Conservation (phyloP, 2,329 filamentous ascomycete genomes). For the Sordariomycetes sp. region DNA sequence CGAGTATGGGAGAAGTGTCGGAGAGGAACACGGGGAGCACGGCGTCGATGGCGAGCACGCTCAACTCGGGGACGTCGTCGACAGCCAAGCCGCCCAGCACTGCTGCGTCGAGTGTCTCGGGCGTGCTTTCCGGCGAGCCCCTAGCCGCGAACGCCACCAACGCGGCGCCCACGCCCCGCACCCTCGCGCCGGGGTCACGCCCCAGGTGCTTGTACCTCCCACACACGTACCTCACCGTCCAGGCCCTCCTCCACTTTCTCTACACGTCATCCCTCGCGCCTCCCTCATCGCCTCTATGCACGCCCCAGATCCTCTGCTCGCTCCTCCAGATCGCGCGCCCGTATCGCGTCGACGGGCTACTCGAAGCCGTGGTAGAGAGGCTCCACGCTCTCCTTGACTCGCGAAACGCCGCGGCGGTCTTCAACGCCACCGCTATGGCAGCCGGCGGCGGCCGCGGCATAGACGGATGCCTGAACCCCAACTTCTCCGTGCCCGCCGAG, state of each 20-base stretch:
- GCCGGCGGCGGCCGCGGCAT: conserved; percentile 83
- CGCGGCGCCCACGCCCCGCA: conserved; percentile 41
- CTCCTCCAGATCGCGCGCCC: conserved; percentile 85
- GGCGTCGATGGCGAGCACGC: conserved; percentile 28
- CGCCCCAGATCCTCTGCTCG: conserved; percentile 90
- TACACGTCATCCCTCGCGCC: conserved; percentile 85
- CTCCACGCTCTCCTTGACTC: conserved; percentile 83
- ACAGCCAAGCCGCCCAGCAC: conserved; percentile 26
- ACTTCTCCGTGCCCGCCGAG: conserved; percentile 41
- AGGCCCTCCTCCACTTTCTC: conserved; percentile 81
- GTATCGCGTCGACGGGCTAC: conserved; percentile 81
- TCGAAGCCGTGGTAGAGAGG: conserved; percentile 86
- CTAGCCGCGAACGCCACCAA: conserved; percentile 30
- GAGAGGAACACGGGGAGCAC: conserved; percentile 37
- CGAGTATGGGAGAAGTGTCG: conserved; percentile 67
- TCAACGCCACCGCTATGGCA: conserved; percentile 97
- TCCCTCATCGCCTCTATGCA: conserved; percentile 65
- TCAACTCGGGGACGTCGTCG: conserved; percentile 22
- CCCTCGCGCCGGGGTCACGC: conserved; percentile 48
- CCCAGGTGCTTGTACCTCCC: conserved; percentile 85
- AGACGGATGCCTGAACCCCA: conserved; percentile 50
- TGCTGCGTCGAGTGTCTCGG: conserved; percentile 28
- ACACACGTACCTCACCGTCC: conserved; percentile 79
- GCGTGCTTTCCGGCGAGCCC: conserved; percentile 17
- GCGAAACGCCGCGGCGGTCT: conserved; percentile 88